phyloP scores from a whole-genome alignment of 2,329 filamentous ascomycete genomes.

The Coniochaeta hoffmannii region DNA sequence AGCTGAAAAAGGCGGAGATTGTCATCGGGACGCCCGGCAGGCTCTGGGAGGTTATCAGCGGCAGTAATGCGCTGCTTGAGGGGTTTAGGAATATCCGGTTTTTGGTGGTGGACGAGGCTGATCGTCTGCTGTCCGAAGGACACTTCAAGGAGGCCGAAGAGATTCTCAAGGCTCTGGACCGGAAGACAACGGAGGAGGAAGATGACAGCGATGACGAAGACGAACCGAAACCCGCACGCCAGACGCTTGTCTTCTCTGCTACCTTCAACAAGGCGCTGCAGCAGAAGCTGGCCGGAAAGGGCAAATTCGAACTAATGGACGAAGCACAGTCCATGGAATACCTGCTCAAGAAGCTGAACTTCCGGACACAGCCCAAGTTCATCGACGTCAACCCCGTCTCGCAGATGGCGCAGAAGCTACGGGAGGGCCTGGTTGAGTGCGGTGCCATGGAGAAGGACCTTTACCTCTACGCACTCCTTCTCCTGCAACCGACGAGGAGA shows the following conservation, averaged over 20 bases:
- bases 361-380: conserved; percentile 79
- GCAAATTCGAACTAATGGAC: conserved; percentile 57
- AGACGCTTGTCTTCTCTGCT: conserved; percentile 93
- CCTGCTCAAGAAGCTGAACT: conserved; percentile 81
- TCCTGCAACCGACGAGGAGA: conserved; percentile 73
- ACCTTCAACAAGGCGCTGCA: conserved; percentile 91
- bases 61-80: conserved; percentile 59
- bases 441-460: conserved; percentile 94
- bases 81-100: conserved; percentile 70
- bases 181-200: conserved; percentile 55
- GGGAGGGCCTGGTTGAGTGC: conserved; percentile 88
- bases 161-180: conserved; percentile 74
- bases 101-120: conserved; percentile 88
- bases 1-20: conserved; percentile 77
- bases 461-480: conserved; percentile 80
- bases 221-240: conserved; percentile 42
- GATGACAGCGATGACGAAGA: conserved; percentile 41
- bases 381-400: conserved; percentile 84
- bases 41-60: conserved; percentile 87
- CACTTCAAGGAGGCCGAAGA: conserved; percentile 93
- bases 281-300: conserved; percentile 79
- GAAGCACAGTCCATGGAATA: conserved; percentile 87
- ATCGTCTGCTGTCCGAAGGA: conserved; percentile 82
- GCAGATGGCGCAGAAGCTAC: conserved; percentile 80
- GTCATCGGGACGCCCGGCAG: conserved; percentile 90